Evolutionary conservation across 148 eudicot genomes (phyloP).

Genomic region (Camellia japonica): DNA sequence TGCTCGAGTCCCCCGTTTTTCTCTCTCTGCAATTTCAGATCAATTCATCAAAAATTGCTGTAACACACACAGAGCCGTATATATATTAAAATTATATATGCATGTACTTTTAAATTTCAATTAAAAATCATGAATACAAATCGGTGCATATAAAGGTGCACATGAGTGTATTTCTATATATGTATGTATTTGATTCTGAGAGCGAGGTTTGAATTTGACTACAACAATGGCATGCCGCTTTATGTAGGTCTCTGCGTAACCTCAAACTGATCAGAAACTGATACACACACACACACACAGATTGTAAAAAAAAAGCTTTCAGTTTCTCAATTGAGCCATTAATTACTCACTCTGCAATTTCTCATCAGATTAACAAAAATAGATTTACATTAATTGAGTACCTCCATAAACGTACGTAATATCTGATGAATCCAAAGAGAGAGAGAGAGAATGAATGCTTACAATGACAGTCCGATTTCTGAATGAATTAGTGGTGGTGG

Average conservation of each 20-base stretch:
- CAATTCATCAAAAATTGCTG: too few relatives aligned
- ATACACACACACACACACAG: too few relatives aligned
- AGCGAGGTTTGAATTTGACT: background rate
- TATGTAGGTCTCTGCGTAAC: background rate
- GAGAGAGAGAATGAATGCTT: background rate
- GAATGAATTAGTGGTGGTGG: background rate
- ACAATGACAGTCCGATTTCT: conserved; percentile 12
- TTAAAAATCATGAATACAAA: background rate
- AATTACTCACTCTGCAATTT: background rate
- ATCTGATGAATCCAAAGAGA: background rate
- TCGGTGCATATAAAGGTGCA: too few relatives aligned
- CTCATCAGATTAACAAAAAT: background rate
- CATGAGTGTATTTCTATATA: too few relatives aligned
- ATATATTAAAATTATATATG: too few relatives aligned
- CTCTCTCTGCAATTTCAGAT: conserved; percentile 22
- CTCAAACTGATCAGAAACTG: too few relatives aligned
- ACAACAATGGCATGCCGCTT: background rate
- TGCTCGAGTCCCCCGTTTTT: conserved; percentile 32
- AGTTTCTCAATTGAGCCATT: background rate
- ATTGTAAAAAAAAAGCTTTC: background rate
- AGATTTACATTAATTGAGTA: background rate
- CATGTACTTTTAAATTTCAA: too few relatives aligned
- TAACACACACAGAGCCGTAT: too few relatives aligned
- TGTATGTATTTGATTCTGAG: background rate
- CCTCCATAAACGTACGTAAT: background rate